A percentile compares a stretch with the other conserved stretches of the same genome.
These are phyloP conservation scores for Pythium dissimile DNA, from an alignment of 352 stramenopile genomes.

Conservation along the genomic window DNA sequence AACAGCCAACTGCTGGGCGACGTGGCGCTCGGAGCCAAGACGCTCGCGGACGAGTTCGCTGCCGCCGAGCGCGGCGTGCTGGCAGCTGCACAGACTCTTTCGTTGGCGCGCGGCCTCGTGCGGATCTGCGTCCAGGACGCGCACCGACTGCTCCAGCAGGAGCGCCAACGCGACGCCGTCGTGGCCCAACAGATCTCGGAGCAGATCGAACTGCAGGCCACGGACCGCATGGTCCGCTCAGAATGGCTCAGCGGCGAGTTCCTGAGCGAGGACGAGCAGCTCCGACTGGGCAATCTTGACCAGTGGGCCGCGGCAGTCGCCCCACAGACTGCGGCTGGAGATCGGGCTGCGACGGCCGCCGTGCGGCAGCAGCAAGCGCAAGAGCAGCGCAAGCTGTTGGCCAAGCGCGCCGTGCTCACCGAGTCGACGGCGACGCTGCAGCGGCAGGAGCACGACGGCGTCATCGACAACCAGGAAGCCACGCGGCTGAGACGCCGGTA, in stretches of 20 bases:
- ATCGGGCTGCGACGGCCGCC: not conserved
- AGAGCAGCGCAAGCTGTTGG: constrained; percentile 59
- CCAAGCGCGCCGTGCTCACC: constrained; percentile 47
- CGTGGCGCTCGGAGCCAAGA: constrained; percentile 32
- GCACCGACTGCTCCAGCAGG: constrained; percentile 30
- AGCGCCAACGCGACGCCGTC: constrained; percentile 16
- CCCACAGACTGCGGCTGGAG: constrained; percentile 8
- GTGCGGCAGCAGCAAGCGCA: constrained; percentile 36
- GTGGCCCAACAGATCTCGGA: constrained; percentile 8
- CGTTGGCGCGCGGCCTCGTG: constrained; percentile 42
- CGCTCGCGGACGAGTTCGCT: constrained; percentile 55
- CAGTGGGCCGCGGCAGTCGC: constrained; percentile 32
- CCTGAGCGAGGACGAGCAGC: constrained; percentile 24
- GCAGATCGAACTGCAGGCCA: constrained; percentile 29
- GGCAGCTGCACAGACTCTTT: constrained; percentile 30
- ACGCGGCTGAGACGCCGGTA: constrained; percentile 37
- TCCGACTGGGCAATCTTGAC: constrained; percentile 34
- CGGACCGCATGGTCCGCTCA: constrained; percentile 26
- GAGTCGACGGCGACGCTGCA: constrained; percentile 20
- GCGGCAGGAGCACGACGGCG: not conserved
- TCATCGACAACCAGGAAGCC: constrained; percentile 20
- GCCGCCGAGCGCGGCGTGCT: constrained; percentile 36
- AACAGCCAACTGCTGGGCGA: constrained; percentile 17
- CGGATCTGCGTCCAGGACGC: constrained; percentile 45
- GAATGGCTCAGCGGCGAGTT: constrained; percentile 31